phyloP scores from a whole-genome alignment of 2,329 filamentous ascomycete species.

The Aspergillus sp. region DNA sequence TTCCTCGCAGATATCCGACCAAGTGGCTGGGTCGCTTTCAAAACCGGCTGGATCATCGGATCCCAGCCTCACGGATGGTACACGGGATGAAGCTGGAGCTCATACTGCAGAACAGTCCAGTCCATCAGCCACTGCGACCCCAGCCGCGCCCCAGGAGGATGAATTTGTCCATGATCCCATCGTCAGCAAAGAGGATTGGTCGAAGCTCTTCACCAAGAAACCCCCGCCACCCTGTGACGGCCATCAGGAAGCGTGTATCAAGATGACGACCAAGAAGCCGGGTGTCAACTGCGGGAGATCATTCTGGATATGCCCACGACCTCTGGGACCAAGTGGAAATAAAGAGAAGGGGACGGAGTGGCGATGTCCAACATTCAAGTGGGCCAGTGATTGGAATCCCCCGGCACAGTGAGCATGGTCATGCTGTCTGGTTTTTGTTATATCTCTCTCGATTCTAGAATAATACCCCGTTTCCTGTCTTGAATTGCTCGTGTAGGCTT shows the following conservation, averaged over 20 bases:
- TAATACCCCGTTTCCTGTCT: neutral
- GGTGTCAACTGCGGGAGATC: conserved; percentile 70
- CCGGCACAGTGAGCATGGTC: conserved; percentile 3
- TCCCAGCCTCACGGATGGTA: neutral
- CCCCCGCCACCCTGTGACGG: conserved; percentile 71
- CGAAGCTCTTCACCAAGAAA: conserved; percentile 72
- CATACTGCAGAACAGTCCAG: neutral
- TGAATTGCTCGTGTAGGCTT: no score
- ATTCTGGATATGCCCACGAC: conserved; percentile 68
- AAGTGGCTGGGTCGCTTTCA: neutral
- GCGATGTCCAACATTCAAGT: conserved; percentile 81
- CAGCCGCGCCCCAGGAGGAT: conserved; percentile 27
- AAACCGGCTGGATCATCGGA: neutral
- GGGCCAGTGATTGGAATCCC: conserved; percentile 59
- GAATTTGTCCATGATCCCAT: conserved; percentile 62
- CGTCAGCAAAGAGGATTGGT: conserved; percentile 76
- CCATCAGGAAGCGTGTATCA: conserved; percentile 82
- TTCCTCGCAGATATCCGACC: neutral
- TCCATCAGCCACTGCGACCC: conserved; percentile 4
- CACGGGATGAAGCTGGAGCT: neutral
- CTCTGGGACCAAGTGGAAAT: conserved; percentile 76
- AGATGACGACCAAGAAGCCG: conserved; percentile 78
- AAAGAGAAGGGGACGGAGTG: conserved; percentile 82
- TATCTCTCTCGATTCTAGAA: neutral
- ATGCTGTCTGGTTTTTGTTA: neutral